Conservation (phyloP, 805 yeast genomes). For the Tetrapisispora nanseiensis region DNA sequence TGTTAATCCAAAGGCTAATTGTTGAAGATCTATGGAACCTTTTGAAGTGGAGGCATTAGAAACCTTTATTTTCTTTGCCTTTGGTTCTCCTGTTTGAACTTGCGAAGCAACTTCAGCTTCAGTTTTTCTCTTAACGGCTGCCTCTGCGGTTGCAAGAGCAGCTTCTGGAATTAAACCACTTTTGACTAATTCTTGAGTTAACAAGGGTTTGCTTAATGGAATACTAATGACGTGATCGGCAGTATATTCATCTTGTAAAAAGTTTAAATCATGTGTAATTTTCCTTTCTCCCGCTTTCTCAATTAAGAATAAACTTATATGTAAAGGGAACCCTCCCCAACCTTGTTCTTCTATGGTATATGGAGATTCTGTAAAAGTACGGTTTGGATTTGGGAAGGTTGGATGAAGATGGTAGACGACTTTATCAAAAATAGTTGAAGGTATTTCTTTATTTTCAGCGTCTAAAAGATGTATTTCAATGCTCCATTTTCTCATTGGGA, state of each 20-base stretch:
- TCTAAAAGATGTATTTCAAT: slow-evolving; percentile 70
- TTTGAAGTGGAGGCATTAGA: slow-evolving; percentile 36
- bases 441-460: slow-evolving; percentile 68
- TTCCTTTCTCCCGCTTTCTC: slow-evolving; percentile 88
- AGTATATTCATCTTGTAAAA: slow-evolving; percentile 64
- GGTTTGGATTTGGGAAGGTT: slow-evolving; percentile 81
- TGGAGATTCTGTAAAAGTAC: slow-evolving; percentile 74
- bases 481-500: slow-evolving; percentile 92
- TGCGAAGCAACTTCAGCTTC: slow-evolving; percentile 7
- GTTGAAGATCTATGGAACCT: slow-evolving; percentile 78
- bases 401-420: slow-evolving; percentile 93
- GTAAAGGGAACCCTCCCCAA: slow-evolving; percentile 96
- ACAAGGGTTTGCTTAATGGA: slow-evolving; percentile 65
- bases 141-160: slow-evolving; percentile 12
- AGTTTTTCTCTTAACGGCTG: slow-evolving; percentile 22
- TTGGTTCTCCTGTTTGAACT: slow-evolving; percentile 19
- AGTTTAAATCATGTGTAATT: slow-evolving; percentile 83
- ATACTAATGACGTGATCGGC: slow-evolving; percentile 70
- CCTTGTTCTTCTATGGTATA: slow-evolving; percentile 87
- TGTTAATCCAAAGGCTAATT: slow-evolving; percentile 80
- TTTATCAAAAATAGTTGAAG: slow-evolving; percentile 86
- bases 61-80: slow-evolving; percentile 42
- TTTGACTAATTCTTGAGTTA: slow-evolving; percentile 65
- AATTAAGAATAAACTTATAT: slow-evolving; percentile 64
- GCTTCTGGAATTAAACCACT: slow-evolving; percentile 71